Percentiles rank a stretch among this genome's conserved stretches.
phyloP scores from a whole-genome alignment of 257 asterid species.

The Ballota nigra region DNA sequence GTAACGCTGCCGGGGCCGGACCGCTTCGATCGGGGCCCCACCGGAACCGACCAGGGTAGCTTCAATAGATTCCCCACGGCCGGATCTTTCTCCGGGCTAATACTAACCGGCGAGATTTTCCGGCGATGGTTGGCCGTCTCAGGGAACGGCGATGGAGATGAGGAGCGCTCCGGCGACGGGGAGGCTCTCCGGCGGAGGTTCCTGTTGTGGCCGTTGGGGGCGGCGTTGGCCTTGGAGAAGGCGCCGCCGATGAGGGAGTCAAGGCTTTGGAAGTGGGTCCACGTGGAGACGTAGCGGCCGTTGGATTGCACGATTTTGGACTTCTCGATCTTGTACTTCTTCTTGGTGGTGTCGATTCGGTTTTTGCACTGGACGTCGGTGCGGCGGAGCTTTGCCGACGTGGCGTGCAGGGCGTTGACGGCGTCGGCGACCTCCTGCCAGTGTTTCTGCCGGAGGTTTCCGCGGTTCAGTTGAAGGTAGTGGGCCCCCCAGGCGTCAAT shows the following conservation, averaged over 20 bases:
- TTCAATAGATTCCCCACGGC: constrained; percentile 25
- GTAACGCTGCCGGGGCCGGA: constrained; percentile 43
- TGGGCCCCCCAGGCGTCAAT: constrained; percentile 84
- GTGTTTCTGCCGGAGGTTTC: constrained; percentile 86
- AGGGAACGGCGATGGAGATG: constrained; percentile 47
- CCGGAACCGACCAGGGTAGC: constrained; percentile 64
- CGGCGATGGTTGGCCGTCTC: constrained; percentile 19
- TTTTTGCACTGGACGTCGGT: constrained; percentile 92
- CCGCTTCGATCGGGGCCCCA: constrained; percentile 77
- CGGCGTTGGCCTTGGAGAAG: constrained; percentile 28
- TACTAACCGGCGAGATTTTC: constrained; percentile 24
- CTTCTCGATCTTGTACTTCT: constrained; percentile 84
- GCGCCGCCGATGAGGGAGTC: constrained; percentile 66
- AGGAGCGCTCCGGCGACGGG: constrained; percentile 37
- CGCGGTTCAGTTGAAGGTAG: constrained; percentile 69
- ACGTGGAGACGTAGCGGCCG: constrained; percentile 55
- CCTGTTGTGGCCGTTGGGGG: constrained; percentile 26
- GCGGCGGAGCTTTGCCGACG: constrained; percentile 60
- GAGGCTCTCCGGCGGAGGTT: constrained; percentile 39
- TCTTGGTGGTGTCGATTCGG: constrained; percentile 90
- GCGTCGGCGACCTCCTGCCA: constrained; percentile 92
- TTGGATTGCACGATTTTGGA: constrained; percentile 50
- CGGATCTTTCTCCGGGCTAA: constrained; percentile 25
- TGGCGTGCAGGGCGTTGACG: constrained; percentile 80
- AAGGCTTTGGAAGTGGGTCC: constrained; percentile 75